Conservation (phyloP, 495 filamentous ascomycete species). For the Penicillium canariense region DNA sequence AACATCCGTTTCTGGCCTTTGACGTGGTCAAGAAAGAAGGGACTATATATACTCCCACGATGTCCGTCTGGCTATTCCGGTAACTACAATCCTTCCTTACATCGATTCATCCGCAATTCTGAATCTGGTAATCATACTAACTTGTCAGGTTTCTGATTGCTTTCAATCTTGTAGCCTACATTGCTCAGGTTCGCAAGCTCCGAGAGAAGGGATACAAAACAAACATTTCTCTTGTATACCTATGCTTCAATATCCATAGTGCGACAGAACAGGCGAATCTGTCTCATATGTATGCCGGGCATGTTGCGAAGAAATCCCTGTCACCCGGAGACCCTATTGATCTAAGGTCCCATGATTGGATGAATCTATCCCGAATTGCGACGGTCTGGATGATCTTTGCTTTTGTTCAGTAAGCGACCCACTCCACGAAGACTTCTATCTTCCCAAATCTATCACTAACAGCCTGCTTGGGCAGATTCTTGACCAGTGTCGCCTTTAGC, state of each 20-base stretch:
- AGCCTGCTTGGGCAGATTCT: background rate
- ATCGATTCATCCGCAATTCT: background rate
- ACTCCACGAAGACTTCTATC: background rate
- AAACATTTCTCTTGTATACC: background rate
- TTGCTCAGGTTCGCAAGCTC: background rate
- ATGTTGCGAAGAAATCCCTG: background rate
- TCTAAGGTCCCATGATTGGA: background rate
- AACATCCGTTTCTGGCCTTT: background rate
- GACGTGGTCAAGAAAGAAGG: background rate
- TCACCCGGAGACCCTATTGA: background rate
- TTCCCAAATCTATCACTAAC: background rate
- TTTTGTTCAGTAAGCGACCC: background rate
- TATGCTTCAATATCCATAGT: background rate
- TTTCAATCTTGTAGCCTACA: background rate
- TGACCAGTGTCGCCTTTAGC: background rate
- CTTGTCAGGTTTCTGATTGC: background rate
- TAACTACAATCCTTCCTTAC: background rate
- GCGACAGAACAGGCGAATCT: background rate
- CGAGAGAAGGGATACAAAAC: background rate
- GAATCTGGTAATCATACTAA: background rate
- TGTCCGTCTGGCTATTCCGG: background rate
- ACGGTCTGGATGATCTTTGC: background rate
- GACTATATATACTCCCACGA: background rate
- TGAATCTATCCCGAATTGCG: background rate
- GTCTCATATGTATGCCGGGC: background rate